Conservation (phyloP, 495 filamentous ascomycete species). For the Astrocystis sublimbata region DNA sequence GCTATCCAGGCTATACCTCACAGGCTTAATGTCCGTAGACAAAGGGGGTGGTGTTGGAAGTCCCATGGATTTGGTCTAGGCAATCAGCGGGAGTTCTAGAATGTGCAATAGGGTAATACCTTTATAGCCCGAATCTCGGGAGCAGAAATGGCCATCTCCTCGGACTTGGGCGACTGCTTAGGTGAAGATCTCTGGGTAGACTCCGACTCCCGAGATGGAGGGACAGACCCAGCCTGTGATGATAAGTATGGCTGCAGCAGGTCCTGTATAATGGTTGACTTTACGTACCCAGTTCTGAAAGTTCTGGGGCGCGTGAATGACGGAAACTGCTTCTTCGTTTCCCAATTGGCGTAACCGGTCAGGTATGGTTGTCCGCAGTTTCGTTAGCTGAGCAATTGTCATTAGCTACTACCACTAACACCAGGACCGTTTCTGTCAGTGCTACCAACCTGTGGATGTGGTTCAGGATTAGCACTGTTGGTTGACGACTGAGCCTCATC, state of each 20-base stretch:
- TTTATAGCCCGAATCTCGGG: constrained; percentile 34
- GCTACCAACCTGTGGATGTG: constrained; percentile 33
- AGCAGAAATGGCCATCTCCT: constrained; percentile 30
- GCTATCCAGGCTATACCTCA: constrained; percentile 63
- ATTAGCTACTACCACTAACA: constrained; percentile 16
- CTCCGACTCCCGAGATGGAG: constrained; percentile 30
- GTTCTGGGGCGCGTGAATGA: constrained; percentile 82
- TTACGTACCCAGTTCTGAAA: constrained; percentile 73
- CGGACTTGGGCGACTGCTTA: constrained; percentile 24
- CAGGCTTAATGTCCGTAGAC: constrained; percentile 66
- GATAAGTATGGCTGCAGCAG: neutral
- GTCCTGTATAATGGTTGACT: neutral
- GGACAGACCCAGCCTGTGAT: constrained; percentile 10
- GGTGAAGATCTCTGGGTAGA: constrained; percentile 36
- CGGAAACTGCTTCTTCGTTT: constrained; percentile 76
- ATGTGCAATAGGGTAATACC: constrained; percentile 25
- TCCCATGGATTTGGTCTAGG: constrained; percentile 42
- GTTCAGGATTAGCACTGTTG: constrained; percentile 26
- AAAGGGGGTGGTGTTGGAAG: constrained; percentile 60
- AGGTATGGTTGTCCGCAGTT: constrained; percentile 61
- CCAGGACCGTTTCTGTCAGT: constrained; percentile 25
- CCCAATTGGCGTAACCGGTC: constrained; percentile 54
- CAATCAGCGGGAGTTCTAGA: constrained; percentile 25
- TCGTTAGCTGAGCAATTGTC: constrained; percentile 51
- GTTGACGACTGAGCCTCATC: constrained; percentile 43